Conservation (phyloP, 192 early-diverging fungal species). For the Phycomyces nitens region DNA sequence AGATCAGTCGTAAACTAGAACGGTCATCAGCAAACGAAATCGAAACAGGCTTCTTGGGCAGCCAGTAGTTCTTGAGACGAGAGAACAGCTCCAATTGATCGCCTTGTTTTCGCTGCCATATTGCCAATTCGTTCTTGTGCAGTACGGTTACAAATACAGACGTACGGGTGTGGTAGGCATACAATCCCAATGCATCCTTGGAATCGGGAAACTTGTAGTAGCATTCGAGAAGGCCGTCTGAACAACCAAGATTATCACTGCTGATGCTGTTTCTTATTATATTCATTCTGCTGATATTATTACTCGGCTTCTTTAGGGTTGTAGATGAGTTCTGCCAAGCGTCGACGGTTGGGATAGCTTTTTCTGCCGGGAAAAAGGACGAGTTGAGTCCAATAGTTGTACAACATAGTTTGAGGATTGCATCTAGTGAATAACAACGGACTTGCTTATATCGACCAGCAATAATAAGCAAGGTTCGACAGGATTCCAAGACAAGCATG, state of each 20-base stretch:
- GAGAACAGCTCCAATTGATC: slow-evolving; percentile 9
- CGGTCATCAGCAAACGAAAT: slow-evolving; percentile 36
- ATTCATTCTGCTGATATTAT: not conserved
- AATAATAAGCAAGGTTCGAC: slow-evolving; percentile 20
- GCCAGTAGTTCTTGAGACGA: slow-evolving; percentile 29
- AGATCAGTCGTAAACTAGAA: slow-evolving; percentile 13
- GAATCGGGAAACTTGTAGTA: slow-evolving; percentile 34
- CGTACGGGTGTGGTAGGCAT: slow-evolving; percentile 23
- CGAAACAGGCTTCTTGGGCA: slow-evolving; percentile 19
- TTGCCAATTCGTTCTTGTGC: slow-evolving; percentile 20
- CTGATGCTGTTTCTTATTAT: not conserved
- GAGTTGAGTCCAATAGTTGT: not conserved
- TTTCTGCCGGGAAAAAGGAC: not conserved
- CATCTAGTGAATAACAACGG: slow-evolving; percentile 30
- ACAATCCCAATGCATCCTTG: slow-evolving; percentile 21
- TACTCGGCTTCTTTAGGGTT: not conserved
- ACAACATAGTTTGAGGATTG: slow-evolving; percentile 17
- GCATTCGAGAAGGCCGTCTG: slow-evolving; percentile 6
- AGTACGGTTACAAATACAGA: slow-evolving; percentile 27
- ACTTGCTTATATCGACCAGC: slow-evolving; percentile 24
- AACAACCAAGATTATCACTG: not conserved
- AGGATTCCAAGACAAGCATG: slow-evolving; percentile 15
- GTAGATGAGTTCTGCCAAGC: not conserved
- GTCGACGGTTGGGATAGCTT: not conserved
- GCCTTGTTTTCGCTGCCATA: slow-evolving; percentile 27